Base-by-base conservation (phyloP, 805 yeast species). In the Ogataea neopini region DNA sequence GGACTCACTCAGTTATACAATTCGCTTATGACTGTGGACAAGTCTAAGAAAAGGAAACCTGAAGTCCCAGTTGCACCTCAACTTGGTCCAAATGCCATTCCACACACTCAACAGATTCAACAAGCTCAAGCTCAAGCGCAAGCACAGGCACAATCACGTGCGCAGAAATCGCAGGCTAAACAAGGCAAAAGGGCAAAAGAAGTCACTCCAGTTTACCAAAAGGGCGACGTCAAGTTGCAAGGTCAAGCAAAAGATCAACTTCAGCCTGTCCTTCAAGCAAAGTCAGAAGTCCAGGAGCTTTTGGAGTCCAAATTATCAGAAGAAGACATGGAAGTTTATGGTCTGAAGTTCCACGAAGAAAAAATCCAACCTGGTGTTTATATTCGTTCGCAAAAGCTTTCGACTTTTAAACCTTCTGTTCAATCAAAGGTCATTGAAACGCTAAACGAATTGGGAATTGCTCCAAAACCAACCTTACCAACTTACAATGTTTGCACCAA, bases 1-100 rank as follows among this genome's bases (percentile, higher is more conserved):
- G 98, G 99, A 0, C 75, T 94, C 44, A 81, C 96, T 1, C 96
- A 88, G 61, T 74, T 94, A 17, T 89, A 90, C 59, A 86, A 83
- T 58, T 83, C 86, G 43, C 73, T 94, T 50, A 82, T 91, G 80
- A 73, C 78, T 17, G 69, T 71, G 11, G 91, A 85, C 56, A 85
- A 84, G 60, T 79, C 77, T 42, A 80, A 80, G 62, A 77, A 75
- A 60, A 70, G 79, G 36, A 77, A 76, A 57, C 67, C 69, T 35
- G 80, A 75, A 50, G 71, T 69, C 19, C 84, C 84, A 1, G 73
- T 79, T 1, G 82, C 84, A 5, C 84, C 84, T 1, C 75, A 79
- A 17, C 73, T 79, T 23, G 83, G 83, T 1, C 72, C 72, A 15
- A 81, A 80, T 35, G 82, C 83, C 2, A 73, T 80, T 3, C 78